A percentile compares a stretch with the other conserved stretches of the same genome.
Conservation (phyloP, 345 rosid species). For the Salix exigua region DNA sequence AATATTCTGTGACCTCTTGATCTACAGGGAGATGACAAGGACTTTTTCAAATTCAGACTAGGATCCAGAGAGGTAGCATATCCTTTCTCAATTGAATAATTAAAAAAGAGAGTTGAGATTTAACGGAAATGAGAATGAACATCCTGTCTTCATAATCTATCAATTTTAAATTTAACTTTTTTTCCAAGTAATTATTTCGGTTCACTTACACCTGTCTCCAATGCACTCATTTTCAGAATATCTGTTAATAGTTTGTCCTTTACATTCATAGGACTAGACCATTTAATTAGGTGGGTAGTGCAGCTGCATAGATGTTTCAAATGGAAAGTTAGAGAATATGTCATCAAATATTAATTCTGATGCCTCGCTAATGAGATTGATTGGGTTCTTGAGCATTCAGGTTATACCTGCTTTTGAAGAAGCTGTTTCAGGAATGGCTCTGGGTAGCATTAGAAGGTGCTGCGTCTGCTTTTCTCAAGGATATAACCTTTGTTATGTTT, state of each 20-base stretch:
- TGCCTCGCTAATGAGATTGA: conserved; percentile 2
- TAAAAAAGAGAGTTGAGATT: neutral
- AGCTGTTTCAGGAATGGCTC: conserved; percentile 87
- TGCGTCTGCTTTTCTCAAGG: conserved; percentile 20
- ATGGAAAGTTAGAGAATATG: neutral
- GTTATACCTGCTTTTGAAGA: conserved; percentile 96
- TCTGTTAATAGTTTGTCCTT: neutral
- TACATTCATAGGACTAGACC: neutral
- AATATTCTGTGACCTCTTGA: conserved; percentile 10
- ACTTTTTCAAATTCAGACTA: conserved; percentile 69
- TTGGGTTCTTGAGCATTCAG: conserved; percentile 39
- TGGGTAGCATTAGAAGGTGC: conserved; percentile 87
- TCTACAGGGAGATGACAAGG: conserved; percentile 84
- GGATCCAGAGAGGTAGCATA: conserved; percentile 64
- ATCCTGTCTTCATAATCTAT: neutral
- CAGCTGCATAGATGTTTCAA: neutral
- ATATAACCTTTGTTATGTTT: neutral
- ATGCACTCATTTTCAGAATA: neutral
- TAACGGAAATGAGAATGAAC: neutral
- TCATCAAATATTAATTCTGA: conserved; percentile 1
- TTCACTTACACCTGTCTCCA: neutral
- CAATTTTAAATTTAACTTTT: neutral
- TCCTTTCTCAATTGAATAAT: conserved; percentile 3
- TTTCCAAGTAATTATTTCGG: neutral
- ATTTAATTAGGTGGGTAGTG: neutral